Conservation (phyloP, 306 rosid genomes). For the Citrullus amarus region DNA sequence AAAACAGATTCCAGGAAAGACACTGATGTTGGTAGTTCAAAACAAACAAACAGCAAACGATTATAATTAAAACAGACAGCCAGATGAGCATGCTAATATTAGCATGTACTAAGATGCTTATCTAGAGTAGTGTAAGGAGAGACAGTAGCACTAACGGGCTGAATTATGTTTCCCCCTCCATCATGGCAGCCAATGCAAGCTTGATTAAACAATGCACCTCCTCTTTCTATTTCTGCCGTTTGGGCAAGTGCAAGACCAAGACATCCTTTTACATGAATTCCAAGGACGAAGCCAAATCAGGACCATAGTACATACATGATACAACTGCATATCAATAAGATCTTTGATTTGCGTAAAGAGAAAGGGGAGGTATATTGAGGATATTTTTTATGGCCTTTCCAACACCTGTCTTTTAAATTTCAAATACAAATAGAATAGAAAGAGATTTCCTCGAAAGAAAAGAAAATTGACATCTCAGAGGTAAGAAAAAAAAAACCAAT, state of each 20-base stretch:
- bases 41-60: neutral
- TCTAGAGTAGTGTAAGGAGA: neutral
- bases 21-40: neutral
- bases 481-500: neutral
- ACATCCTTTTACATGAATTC: neutral
- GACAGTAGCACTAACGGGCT: slow-evolving; percentile 48
- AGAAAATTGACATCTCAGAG: neutral
- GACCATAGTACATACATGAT: neutral
- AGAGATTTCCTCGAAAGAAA: neutral
- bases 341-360: neutral
- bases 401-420: neutral
- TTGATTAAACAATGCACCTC: slow-evolving; percentile 50
- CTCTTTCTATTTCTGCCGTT: slow-evolving; percentile 59
- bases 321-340: neutral
- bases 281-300: neutral
- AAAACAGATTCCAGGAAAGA: neutral
- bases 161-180: slow-evolving; percentile 81
- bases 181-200: slow-evolving; percentile 88
- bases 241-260: slow-evolving; percentile 28
- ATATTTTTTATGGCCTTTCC: neutral
- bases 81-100: neutral
- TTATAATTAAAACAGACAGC: neutral
- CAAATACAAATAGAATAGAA: neutral
- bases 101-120: neutral
- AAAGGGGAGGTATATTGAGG: neutral